Conservation (phyloP, 2,329 filamentous ascomycete species). For the Capronia epimyces region DNA sequence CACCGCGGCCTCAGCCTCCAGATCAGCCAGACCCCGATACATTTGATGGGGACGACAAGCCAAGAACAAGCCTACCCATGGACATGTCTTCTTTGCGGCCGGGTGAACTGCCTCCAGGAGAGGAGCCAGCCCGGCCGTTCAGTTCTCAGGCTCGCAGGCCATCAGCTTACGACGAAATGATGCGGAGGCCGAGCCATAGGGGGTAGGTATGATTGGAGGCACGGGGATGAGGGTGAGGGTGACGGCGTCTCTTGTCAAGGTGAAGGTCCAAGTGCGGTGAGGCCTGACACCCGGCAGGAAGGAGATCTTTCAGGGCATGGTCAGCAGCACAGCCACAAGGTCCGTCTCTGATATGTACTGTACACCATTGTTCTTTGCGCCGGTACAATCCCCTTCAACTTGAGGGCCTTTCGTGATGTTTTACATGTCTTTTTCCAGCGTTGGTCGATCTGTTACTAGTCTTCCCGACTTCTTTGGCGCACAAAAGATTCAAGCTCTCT, state of each 20-base stretch:
- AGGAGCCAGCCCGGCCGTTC: conserved; percentile 8
- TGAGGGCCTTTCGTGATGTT: neutral
- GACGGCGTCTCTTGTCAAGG: neutral
- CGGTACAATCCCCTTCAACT: neutral
- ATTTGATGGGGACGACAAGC: conserved; percentile 13
- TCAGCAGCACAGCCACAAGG: neutral
- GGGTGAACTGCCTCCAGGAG: conserved; percentile 2
- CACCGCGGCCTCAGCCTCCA: conserved; percentile 15
- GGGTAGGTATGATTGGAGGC: neutral
- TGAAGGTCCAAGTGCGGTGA: neutral
- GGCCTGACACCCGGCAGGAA: too few species aligned
- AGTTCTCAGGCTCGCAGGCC: conserved; percentile 12
- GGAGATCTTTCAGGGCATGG: neutral
- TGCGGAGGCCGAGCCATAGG: conserved; percentile 10
- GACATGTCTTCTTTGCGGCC: conserved; percentile 6
- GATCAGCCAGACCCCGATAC: conserved; percentile 18
- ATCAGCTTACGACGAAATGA: conserved; percentile 9
- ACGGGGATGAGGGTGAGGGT: too few species aligned
- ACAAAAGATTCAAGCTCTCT: too few species aligned
- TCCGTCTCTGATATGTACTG: neutral
- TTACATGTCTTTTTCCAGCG: too few species aligned
- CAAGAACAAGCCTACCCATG: neutral
- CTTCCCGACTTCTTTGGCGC: too few species aligned
- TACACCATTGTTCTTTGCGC: neutral
- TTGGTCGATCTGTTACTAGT: too few species aligned